These are phyloP conservation scores for Claviceps paspali DNA, from an alignment of 2,329 filamentous ascomycete species.

Conservation along the genomic window DNA sequence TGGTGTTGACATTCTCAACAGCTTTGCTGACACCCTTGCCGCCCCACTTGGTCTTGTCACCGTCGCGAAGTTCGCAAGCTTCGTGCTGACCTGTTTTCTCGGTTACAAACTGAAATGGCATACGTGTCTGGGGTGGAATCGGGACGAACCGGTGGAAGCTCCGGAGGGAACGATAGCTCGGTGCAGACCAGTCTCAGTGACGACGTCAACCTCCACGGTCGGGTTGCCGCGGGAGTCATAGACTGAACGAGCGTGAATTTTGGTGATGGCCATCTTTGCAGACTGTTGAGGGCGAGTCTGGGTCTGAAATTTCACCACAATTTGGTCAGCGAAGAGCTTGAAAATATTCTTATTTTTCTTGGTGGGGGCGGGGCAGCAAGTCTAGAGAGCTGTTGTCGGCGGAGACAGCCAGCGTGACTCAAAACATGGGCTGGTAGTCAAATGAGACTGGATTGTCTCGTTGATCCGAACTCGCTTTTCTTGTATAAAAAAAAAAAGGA, in stretches of 20 bases:
- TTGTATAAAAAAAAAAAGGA: no score
- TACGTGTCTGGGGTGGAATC: constrained; percentile 10
- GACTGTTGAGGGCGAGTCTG: constrained; percentile 2
- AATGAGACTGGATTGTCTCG: background rate
- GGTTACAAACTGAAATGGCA: constrained; percentile 15
- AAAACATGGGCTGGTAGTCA: background rate
- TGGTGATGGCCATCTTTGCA: constrained; percentile 74
- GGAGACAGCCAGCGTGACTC: background rate
- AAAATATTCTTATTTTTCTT: background rate
- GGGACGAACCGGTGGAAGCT: constrained; percentile 69
- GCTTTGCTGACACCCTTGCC: constrained; percentile 83
- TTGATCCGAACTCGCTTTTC: background rate
- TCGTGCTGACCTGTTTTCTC: constrained; percentile 59
- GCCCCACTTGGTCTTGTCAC: constrained; percentile 72
- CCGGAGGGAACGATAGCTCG: constrained; percentile 95
- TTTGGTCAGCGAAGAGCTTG: constrained; percentile 1
- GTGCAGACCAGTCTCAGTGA: constrained; percentile 92
- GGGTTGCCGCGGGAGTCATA: constrained; percentile 99
- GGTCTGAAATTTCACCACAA: background rate
- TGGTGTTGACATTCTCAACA: constrained; percentile 69
- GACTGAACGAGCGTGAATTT: constrained; percentile 85
- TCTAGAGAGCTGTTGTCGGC: background rate
- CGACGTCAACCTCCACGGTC: constrained; percentile 94
- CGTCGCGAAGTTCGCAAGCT: constrained; percentile 81
- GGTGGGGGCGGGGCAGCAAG: constrained; percentile 5